These are phyloP conservation scores for Podospora tetraspora DNA, from an alignment of 495 filamentous ascomycete species.

Conservation along the genomic window DNA sequence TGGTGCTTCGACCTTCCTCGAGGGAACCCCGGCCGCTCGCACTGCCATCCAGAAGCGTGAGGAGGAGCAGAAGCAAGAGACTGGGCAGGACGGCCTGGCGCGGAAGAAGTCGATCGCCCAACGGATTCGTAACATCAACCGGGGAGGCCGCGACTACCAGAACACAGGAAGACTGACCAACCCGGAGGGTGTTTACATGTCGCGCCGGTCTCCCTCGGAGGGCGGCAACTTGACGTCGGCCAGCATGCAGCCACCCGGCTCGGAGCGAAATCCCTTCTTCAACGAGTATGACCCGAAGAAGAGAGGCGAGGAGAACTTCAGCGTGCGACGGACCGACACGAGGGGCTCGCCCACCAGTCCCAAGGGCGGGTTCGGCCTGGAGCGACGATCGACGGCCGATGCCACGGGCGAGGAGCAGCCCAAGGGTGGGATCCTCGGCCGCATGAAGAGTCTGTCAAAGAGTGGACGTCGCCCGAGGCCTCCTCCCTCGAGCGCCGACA, in stretches of 20 bases:
- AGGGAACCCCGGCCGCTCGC: conserved; percentile 84
- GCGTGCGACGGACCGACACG: conserved; percentile 37
- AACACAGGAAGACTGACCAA: conserved; percentile 50
- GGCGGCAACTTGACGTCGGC: conserved; percentile 59
- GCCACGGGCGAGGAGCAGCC: conserved; percentile 41
- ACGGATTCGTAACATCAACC: conserved; percentile 66
- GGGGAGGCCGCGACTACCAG: conserved; percentile 45
- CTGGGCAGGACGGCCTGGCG: conserved; percentile 58
- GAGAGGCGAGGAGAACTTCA: conserved; percentile 38
- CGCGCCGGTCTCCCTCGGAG: conserved; percentile 44
- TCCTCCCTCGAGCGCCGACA: conserved; percentile 28
- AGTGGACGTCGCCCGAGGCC: conserved; percentile 44
- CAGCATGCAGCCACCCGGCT: conserved; percentile 59
- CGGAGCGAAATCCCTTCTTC: conserved; percentile 80
- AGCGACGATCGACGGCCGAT: conserved; percentile 68
- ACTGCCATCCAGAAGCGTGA: conserved; percentile 75
- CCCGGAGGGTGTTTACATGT: conserved; percentile 39
- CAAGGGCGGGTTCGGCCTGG: conserved; percentile 48
- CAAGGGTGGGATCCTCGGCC: conserved; percentile 68
- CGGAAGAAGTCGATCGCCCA: conserved; percentile 94
- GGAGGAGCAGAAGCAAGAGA: conserved; percentile 54
- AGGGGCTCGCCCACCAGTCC: conserved; percentile 58
- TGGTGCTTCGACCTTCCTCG: conserved; percentile 92
- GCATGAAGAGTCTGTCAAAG: conserved; percentile 78
- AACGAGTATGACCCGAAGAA: conserved; percentile 62